Evolutionary conservation across 345 rosid species (phyloP).

Genomic region (Crucihimalaya himalaica): DNA sequence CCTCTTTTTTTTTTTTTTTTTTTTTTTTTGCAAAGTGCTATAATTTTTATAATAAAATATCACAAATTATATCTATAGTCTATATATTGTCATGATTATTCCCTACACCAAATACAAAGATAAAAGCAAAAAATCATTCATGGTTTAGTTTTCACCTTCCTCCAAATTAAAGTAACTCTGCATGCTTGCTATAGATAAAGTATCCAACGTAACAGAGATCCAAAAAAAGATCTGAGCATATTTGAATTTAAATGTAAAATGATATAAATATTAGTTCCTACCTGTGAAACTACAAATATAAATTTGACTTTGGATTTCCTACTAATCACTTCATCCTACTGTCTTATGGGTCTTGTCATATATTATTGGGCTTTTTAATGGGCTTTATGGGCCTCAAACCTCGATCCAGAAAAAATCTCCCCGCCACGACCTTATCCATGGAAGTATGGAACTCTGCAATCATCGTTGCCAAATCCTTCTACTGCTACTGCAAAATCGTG

Average conservation of each 20-base stretch:
- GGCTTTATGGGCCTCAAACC: constrained; percentile 9
- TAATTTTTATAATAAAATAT: not conserved
- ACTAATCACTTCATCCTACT: not conserved
- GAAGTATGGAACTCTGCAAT: constrained; percentile 20
- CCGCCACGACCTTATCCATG: constrained; percentile 44
- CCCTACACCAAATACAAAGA: not conserved
- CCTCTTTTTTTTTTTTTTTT: constrained; percentile 13
- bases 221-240: not conserved
- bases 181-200: constrained; percentile 1
- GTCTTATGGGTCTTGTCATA: not conserved
- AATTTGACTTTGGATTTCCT: not conserved
- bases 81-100: constrained; percentile 21
- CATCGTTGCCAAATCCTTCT: constrained; percentile 12
- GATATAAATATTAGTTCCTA: not conserved
- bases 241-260: not conserved
- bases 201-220: constrained; percentile 13
- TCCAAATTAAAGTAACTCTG: constrained; percentile 19
- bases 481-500: not conserved
- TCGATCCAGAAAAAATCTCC: constrained; percentile 19
- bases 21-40: constrained; percentile 17
- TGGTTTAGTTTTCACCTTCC: not conserved
- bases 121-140: not conserved
- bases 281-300: not conserved
- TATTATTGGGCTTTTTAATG: not conserved
- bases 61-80: not conserved